Conservation (phyloP, 176 grass and related monocot genomes). For the Thalia dealbata region DNA sequence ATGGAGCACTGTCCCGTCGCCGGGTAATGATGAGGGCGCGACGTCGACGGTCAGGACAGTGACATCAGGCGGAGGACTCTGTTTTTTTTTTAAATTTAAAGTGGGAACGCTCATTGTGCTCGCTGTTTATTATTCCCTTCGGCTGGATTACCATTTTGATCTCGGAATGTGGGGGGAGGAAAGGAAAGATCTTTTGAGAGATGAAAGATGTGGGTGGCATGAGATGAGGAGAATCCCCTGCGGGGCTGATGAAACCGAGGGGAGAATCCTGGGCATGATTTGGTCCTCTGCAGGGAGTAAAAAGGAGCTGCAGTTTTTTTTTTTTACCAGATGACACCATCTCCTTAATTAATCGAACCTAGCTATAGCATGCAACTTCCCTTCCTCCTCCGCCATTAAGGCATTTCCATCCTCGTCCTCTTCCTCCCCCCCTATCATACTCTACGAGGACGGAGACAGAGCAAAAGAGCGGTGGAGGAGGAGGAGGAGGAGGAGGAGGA, state of each 20-base stretch:
- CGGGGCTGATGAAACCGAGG: constrained; percentile 7
- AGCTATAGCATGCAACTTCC: neutral
- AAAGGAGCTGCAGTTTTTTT: neutral
- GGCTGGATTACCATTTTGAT: too few relatives aligned
- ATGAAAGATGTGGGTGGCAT: too few relatives aligned
- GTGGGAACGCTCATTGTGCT: too few relatives aligned
- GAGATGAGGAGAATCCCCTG: neutral
- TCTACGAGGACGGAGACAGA: neutral
- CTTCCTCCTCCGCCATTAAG: neutral
- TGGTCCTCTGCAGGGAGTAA: constrained; percentile 5
- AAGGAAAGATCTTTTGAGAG: too few relatives aligned
- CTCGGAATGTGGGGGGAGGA: too few relatives aligned
- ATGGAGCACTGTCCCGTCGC: neutral
- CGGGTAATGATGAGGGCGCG: constrained; percentile 1
- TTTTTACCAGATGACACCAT: neutral
- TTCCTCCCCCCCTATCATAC: too few relatives aligned
- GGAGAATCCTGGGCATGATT: constrained; percentile 9
- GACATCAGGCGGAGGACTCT: too few relatives aligned
- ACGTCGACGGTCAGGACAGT: neutral
- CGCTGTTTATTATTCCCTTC: too few relatives aligned
- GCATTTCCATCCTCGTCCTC: too few relatives aligned
- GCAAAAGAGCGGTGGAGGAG: neutral
- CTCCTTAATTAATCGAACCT: neutral
- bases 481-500: too few relatives aligned
- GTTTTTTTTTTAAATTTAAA: too few relatives aligned